phyloP scores from a whole-genome alignment of 1,284 basidiomycete species.

The Xerocomus amazonicus region DNA sequence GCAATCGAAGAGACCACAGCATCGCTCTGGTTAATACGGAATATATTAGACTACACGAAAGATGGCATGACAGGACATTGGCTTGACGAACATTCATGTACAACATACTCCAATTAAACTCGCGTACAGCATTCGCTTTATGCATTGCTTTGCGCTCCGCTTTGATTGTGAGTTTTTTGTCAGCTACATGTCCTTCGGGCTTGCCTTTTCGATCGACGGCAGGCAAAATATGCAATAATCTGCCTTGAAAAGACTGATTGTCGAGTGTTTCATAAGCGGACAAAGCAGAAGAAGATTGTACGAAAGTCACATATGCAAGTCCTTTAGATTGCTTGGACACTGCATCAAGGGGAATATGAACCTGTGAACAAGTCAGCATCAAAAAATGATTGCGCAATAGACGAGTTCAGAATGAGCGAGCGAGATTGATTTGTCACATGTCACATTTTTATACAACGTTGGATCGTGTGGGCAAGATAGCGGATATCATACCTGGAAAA shows the following conservation, averaged over 20 bases:
- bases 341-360: slow-evolving; percentile 79
- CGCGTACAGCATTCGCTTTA: slow-evolving; percentile 73
- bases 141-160: slow-evolving; percentile 68
- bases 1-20: slow-evolving; percentile 84
- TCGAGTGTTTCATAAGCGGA: slow-evolving; percentile 79
- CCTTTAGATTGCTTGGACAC: slow-evolving; percentile 74
- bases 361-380: slow-evolving; percentile 41
- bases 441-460: neutral
- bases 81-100: slow-evolving; percentile 90
- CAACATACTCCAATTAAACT: slow-evolving; percentile 95
- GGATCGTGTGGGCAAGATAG: neutral
- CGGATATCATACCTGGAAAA: slow-evolving; percentile 15
- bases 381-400: neutral
- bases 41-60: slow-evolving; percentile 22
- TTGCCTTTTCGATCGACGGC: slow-evolving; percentile 65
- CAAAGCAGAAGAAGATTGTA: slow-evolving; percentile 62
- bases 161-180: slow-evolving; percentile 57
- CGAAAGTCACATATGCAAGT: slow-evolving; percentile 81
- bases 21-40: slow-evolving; percentile 61
- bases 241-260: slow-evolving; percentile 87
- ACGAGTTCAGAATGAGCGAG: neutral
- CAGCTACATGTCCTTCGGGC: slow-evolving; percentile 42
- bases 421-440: neutral
- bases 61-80: slow-evolving; percentile 8
- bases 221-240: slow-evolving; percentile 86